Evolutionary conservation across 2,329 filamentous ascomycete species (phyloP).

Genomic region (Epichloe gansuensis): DNA sequence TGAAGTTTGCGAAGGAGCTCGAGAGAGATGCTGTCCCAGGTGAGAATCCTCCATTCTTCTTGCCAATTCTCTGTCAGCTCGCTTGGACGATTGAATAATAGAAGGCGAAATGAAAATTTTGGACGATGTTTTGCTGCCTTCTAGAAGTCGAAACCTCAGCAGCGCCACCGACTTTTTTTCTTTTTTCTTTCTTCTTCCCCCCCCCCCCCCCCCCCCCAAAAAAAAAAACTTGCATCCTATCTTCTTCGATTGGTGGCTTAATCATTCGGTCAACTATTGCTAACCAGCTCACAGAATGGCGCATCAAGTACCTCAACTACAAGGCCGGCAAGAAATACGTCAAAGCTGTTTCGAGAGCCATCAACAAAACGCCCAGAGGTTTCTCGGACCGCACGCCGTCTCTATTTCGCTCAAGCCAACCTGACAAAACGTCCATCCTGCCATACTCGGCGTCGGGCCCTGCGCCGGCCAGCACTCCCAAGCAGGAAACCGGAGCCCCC

Average conservation of each 20-base stretch:
- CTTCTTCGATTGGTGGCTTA: no score
- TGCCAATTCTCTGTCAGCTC: neutral
- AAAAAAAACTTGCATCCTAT: no score
- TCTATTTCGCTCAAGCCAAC: constrained; percentile 15
- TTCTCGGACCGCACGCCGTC: constrained; percentile 20
- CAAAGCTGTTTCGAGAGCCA: constrained; percentile 65
- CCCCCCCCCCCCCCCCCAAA: no score
- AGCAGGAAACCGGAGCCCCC: neutral
- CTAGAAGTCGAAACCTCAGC: neutral
- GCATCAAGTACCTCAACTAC: constrained; percentile 87
- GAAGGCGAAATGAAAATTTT: neutral
- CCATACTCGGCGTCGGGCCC: neutral
- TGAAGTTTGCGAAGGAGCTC: constrained; percentile 11
- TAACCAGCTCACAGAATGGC: constrained; percentile 53
- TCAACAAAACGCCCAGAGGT: constrained; percentile 43
- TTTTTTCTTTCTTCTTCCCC: neutral
- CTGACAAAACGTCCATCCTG: constrained; percentile 1
- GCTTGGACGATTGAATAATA: no score
- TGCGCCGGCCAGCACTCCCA: neutral
- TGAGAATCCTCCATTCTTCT: constrained; percentile 14
- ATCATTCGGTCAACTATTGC: neutral
- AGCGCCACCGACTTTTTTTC: constrained; percentile 1
- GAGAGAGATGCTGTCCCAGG: constrained; percentile 54
- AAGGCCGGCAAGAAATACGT: constrained; percentile 91
- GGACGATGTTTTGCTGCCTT: neutral